Conservation (phyloP, 2,329 filamentous ascomycete genomes). For the Leptographium lundbergii region DNA sequence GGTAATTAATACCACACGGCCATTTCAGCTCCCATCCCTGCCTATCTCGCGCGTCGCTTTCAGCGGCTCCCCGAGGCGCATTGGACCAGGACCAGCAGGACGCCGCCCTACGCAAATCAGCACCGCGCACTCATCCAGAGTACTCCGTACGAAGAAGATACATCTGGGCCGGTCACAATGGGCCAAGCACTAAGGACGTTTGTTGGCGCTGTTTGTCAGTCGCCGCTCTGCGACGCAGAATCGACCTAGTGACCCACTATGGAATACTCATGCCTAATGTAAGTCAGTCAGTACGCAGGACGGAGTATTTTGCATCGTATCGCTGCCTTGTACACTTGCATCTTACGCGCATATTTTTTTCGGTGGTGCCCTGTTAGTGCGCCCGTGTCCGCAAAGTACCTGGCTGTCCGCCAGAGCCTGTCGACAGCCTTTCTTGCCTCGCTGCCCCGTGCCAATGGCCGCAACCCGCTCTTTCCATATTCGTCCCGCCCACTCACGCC, state of each 20-base stretch:
- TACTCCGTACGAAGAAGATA: background rate
- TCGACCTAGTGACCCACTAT: background rate
- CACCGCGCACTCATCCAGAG: too few relatives aligned
- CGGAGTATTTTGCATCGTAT: background rate
- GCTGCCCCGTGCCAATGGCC: constrained; percentile 5
- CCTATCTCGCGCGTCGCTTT: background rate
- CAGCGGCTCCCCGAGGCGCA: too few relatives aligned
- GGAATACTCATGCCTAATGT: background rate
- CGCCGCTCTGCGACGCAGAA: background rate
- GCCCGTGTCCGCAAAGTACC: background rate
- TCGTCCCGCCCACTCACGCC: constrained; percentile 5
- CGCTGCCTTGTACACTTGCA: background rate
- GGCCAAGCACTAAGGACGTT: background rate
- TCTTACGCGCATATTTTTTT: background rate
- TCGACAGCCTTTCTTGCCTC: constrained; percentile 4
- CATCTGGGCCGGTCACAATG: background rate
- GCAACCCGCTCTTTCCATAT: constrained; percentile 7
- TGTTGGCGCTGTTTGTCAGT: background rate
- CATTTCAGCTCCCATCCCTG: background rate
- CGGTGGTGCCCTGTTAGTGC: background rate
- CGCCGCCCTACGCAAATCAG: too few relatives aligned
- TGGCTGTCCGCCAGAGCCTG: background rate
- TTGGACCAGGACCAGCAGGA: too few relatives aligned
- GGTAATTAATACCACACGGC: background rate
- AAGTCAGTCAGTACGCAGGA: background rate